Evolutionary conservation across 805 yeast genomes (phyloP).

Genomic region (Yarrowia bubula): DNA sequence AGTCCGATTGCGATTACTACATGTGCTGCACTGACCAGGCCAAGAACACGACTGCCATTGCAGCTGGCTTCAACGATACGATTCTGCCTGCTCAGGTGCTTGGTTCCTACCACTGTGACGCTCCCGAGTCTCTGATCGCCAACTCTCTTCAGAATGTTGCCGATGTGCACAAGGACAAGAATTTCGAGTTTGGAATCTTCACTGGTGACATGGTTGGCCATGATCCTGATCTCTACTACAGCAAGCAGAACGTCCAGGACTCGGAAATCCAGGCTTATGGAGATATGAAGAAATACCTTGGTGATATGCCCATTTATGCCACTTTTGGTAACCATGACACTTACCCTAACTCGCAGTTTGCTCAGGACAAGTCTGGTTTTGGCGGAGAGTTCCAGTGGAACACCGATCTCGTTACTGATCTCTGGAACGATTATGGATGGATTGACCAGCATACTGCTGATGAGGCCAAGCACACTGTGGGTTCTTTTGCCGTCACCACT

Average conservation of each 20-base stretch:
- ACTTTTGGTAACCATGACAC: constrained; percentile 71
- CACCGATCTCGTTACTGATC: constrained; percentile 47
- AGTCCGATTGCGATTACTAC: constrained; percentile 46
- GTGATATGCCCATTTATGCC: constrained; percentile 56
- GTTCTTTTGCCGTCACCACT: constrained; percentile 60
- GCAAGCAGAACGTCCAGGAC: constrained; percentile 48
- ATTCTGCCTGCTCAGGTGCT: constrained; percentile 57
- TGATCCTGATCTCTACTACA: constrained; percentile 46
- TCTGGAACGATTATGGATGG: constrained; percentile 52
- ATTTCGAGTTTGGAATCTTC: constrained; percentile 61
- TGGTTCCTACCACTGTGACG: constrained; percentile 66
- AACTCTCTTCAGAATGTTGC: constrained; percentile 51
- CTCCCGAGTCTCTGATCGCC: constrained; percentile 63
- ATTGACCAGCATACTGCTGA: constrained; percentile 34
- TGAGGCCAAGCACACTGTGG: constrained; percentile 42
- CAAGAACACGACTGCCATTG: constrained; percentile 10
- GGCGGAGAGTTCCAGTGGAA: constrained; percentile 48
- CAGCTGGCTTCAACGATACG: constrained; percentile 25
- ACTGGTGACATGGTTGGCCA: constrained; percentile 78
- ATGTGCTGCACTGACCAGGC: constrained; percentile 55
- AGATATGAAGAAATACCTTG: constrained; percentile 51
- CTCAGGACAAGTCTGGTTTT: constrained; percentile 51
- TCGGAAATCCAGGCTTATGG: constrained; percentile 53
- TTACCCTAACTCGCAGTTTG: constrained; percentile 68
- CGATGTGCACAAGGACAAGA: constrained; percentile 40